A percentile compares a stretch with the other conserved stretches of the same genome.
These are phyloP conservation scores for Claviceps spartinae DNA, from an alignment of 2,329 filamentous ascomycete genomes.

Conservation along the genomic window DNA sequence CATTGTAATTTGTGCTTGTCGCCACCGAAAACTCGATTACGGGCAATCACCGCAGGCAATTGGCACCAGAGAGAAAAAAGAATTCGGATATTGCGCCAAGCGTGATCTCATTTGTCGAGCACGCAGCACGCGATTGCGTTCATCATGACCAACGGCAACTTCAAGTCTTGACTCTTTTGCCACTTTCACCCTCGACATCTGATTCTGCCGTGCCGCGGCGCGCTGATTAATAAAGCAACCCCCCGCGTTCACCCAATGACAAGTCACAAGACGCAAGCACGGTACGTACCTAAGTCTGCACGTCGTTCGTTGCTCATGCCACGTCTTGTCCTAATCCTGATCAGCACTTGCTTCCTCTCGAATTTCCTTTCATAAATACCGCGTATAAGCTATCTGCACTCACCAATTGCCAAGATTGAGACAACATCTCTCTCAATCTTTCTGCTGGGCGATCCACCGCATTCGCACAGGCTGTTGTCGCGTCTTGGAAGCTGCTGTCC, in stretches of 20 bases:
- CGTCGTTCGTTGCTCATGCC: neutral
- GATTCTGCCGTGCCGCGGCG: neutral
- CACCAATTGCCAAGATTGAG: neutral
- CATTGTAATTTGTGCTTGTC: constrained; percentile 10
- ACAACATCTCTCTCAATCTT: neutral
- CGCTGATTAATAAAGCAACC: no score
- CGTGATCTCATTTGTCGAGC: neutral
- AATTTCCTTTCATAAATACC: neutral
- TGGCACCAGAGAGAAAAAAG: no score
- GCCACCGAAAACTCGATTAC: no score
- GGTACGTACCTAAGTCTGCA: neutral
- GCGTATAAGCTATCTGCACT: neutral
- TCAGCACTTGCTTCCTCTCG: neutral
- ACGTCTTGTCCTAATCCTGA: neutral
- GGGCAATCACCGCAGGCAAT: no score
- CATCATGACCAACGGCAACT: neutral
- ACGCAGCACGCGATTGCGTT: neutral
- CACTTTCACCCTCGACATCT: no score
- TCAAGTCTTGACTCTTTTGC: no score
- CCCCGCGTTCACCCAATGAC: no score
- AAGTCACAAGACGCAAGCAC: no score
- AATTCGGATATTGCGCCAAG: no score
- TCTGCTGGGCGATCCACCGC: no score
- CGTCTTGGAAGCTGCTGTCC: neutral
- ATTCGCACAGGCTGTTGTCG: neutral